Evolutionary conservation across 2,329 filamentous ascomycete genomes (phyloP).

Genomic region (Alternaria metachromatica): DNA sequence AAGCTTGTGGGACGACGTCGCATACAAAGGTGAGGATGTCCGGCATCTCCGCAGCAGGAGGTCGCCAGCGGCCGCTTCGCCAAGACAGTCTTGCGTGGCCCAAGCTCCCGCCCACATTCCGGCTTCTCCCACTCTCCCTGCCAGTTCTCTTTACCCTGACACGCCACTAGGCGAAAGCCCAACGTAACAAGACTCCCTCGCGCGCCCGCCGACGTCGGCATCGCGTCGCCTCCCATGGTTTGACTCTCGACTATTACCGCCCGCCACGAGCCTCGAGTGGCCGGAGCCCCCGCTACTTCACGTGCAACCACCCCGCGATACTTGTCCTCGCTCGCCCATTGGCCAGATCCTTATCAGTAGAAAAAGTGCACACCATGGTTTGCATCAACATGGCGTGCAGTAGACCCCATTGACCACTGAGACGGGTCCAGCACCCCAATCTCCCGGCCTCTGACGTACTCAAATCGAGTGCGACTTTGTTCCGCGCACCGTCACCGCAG

Average conservation of each 20-base stretch:
- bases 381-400: conserved; percentile 29
- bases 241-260: conserved; percentile 39
- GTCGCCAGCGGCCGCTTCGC: conserved; percentile 5
- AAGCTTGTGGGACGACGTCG: background rate
- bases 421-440: conserved; percentile 69
- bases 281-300: conserved; percentile 31
- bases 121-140: conserved; percentile 15
- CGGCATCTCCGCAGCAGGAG: conserved; percentile 10
- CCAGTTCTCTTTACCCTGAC: conserved; percentile 1
- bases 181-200: conserved; percentile 25
- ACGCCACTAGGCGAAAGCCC: conserved; percentile 10
- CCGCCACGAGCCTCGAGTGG: conserved; percentile 18
- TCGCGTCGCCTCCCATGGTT: conserved; percentile 15
- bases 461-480: conserved; percentile 52
- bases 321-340: conserved; percentile 26
- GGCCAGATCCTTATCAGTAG: conserved; percentile 44
- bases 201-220: conserved; percentile 22
- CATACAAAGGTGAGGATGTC: background rate
- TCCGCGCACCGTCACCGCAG: conserved; percentile 20
- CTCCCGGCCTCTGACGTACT: conserved; percentile 69
- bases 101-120: background rate
- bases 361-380: conserved; percentile 41
- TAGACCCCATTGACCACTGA: conserved; percentile 36
- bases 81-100: background rate
- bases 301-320: conserved; percentile 32